Percentiles rank a stretch among this genome's conserved stretches.
These are phyloP conservation scores for Gossypium davidsonii DNA, from an alignment of 441 rosid genomes.

Conservation along the genomic window DNA sequence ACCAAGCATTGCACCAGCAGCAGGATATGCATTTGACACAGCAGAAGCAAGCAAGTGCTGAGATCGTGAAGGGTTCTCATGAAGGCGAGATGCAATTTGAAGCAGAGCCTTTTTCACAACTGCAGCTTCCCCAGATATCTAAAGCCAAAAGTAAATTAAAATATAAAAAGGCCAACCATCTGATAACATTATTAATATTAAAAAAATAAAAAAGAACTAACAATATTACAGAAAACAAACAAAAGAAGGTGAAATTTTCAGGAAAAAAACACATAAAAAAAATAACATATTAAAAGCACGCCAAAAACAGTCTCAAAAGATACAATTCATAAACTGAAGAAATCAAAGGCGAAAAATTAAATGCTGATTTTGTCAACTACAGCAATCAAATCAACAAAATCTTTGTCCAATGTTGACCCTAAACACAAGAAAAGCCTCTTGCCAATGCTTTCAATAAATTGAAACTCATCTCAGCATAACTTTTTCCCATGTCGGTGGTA, in stretches of 20 bases:
- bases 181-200: background rate
- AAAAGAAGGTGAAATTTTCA: background rate
- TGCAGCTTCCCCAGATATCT: constrained; percentile 81
- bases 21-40: constrained; percentile 36
- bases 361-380: background rate
- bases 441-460: background rate
- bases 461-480: background rate
- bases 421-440: background rate
- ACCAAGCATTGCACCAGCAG: constrained; percentile 50
- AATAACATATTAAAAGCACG: background rate
- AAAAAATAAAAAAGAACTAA: background rate
- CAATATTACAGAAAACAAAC: background rate
- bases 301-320: background rate
- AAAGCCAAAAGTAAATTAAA: constrained; percentile 12
- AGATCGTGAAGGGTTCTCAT: constrained; percentile 83
- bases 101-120: constrained; percentile 76
- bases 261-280: background rate
- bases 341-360: background rate
- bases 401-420: background rate
- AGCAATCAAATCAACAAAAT: background rate
- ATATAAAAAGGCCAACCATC: background rate
- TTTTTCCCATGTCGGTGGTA: background rate
- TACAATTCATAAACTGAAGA: background rate
- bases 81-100: constrained; percentile 83
- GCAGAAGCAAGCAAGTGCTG: constrained; percentile 76